Evolutionary conservation across 768 basidiomycete species (phyloP).

Genomic region (Podaxis sp.): DNA sequence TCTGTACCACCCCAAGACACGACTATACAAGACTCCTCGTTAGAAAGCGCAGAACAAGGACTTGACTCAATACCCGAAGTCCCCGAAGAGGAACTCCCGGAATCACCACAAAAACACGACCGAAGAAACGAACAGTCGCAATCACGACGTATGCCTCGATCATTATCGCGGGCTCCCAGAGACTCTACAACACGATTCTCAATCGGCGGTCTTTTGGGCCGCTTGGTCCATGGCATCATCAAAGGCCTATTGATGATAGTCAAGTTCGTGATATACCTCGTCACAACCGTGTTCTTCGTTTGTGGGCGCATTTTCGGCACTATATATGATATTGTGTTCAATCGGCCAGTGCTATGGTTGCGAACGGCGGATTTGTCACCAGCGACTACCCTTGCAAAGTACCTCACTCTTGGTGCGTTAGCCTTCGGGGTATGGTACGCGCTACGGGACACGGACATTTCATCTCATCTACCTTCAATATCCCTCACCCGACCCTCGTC

Average conservation of each 20-base stretch:
- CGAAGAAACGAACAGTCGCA: conserved; percentile 20
- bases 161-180: conserved; percentile 20
- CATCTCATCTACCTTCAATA: conserved; percentile 31
- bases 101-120: conserved; percentile 20
- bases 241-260: conserved; percentile 21
- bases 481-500: conserved; percentile 22
- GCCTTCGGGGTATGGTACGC: conserved; percentile 46
- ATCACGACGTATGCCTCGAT: conserved; percentile 30
- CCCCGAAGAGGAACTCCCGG: conserved; percentile 44
- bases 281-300: conserved; percentile 38
- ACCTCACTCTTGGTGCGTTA: conserved; percentile 38
- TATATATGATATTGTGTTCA: conserved; percentile 43
- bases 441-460: conserved; percentile 35
- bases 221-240: conserved; percentile 31
- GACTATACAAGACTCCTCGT: conserved; percentile 32
- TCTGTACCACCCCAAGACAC: conserved; percentile 41
- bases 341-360: conserved; percentile 44
- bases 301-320: conserved; percentile 50
- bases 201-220: conserved; percentile 44
- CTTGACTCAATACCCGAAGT: conserved; percentile 65
- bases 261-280: conserved; percentile 25
- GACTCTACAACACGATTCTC: conserved; percentile 27
- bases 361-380: conserved; percentile 27
- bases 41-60: conserved; percentile 46
- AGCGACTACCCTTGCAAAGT: conserved; percentile 34